Evolutionary conservation across 2,329 filamentous ascomycete species (phyloP).

Genomic region (Colletotrichum coccodes): DNA sequence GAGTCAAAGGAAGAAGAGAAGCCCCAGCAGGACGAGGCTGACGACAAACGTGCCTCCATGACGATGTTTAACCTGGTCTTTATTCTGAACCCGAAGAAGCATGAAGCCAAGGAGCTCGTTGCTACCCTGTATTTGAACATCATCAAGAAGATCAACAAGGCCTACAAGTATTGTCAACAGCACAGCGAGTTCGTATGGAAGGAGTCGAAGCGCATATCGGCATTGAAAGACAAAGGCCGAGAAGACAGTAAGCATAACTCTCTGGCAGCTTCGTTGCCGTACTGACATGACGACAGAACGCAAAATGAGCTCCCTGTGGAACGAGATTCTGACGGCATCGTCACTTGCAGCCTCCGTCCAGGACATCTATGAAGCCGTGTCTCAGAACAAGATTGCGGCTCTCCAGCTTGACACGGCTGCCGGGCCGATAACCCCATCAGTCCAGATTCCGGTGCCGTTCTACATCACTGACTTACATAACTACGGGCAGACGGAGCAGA

Average conservation of each 20-base stretch:
- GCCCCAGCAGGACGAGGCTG: constrained; percentile 57
- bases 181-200: constrained; percentile 91
- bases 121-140: constrained; percentile 87
- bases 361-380: constrained; percentile 83
- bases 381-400: constrained; percentile 86
- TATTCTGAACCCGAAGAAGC: constrained; percentile 81
- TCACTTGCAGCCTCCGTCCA: constrained; percentile 85
- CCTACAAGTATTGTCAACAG: constrained; percentile 91
- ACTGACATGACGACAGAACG: constrained; percentile 49
- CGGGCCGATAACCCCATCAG: constrained; percentile 68
- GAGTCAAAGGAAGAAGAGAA: constrained; percentile 42
- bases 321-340: constrained; percentile 75
- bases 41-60: constrained; percentile 78
- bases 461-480: constrained; percentile 80
- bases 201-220: constrained; percentile 85
- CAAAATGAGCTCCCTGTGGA: constrained; percentile 76
- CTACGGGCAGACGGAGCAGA: constrained; percentile 74
- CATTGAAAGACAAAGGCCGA: constrained; percentile 83
- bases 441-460: constrained; percentile 72
- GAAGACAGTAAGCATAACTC: constrained; percentile 63
- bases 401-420: constrained; percentile 76
- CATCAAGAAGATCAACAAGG: constrained; percentile 91
- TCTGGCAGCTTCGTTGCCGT: neutral
- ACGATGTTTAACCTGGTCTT: constrained; percentile 99
- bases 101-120: constrained; percentile 79